phyloP scores from a whole-genome alignment of 371 early-diverging fungal genomes.

The Mortierella sp. region DNA sequence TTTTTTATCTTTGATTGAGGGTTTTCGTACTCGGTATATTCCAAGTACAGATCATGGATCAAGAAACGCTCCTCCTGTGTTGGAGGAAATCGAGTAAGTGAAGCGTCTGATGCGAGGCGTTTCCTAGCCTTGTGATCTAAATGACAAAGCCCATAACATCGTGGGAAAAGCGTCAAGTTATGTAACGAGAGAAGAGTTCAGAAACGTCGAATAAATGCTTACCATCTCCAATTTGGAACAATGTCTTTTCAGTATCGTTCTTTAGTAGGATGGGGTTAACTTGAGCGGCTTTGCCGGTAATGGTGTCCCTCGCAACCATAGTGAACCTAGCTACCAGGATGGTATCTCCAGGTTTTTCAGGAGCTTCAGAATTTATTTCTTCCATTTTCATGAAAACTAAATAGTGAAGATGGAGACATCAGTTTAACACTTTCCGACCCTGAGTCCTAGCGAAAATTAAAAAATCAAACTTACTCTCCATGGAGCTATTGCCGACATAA shows the following conservation, averaged over 20 bases:
- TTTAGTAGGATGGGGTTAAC: conserved; percentile 82
- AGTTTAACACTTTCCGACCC: no score
- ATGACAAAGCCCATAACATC: no score
- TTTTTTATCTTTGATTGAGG: conserved; percentile 33
- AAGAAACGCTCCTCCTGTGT: conserved; percentile 81
- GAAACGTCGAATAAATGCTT: background rate
- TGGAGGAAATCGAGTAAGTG: conserved; percentile 83
- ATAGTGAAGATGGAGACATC: no score
- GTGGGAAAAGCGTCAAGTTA: no score
- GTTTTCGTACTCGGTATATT: conserved; percentile 64
- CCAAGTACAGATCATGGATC: conserved; percentile 86
- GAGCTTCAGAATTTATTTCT: conserved; percentile 28
- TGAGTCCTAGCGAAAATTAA: background rate
- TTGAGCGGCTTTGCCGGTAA: conserved; percentile 76
- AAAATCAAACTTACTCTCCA: conserved; percentile 70
- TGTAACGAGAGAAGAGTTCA: background rate
- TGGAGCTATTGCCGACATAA: conserved; percentile 89
- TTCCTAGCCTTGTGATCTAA: conserved; percentile 62
- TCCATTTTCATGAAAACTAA: conserved; percentile 82
- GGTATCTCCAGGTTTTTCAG: conserved; percentile 57
- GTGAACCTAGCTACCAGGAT: conserved; percentile 88
- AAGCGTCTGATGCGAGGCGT: conserved; percentile 63
- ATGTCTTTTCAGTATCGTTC: conserved; percentile 76
- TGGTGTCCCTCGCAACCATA: conserved; percentile 92
- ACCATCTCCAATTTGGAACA: conserved; percentile 80